These are phyloP conservation scores for Immersiella caudata DNA, from an alignment of 495 filamentous ascomycete genomes.

Conservation along the genomic window DNA sequence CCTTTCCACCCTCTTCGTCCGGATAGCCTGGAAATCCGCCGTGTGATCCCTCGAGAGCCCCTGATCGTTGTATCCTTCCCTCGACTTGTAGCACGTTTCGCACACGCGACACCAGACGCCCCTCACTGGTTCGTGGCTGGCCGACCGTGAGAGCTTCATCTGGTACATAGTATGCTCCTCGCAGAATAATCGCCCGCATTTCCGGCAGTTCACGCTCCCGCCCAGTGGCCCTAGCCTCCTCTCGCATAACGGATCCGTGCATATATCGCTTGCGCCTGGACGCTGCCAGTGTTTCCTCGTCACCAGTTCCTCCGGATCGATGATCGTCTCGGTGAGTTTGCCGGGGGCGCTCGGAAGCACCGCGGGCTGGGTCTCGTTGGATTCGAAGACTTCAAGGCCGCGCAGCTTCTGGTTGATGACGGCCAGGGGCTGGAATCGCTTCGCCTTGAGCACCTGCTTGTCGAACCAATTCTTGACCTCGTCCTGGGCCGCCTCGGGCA, in stretches of 20 bases:
- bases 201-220: constrained; percentile 87
- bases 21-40: constrained; percentile 62
- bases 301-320: constrained; percentile 87
- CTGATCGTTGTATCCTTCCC: constrained; percentile 94
- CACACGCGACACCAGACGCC: constrained; percentile 95
- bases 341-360: constrained; percentile 34
- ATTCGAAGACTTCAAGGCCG: constrained; percentile 95
- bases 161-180: constrained; percentile 99
- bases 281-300: constrained; percentile 88
- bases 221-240: constrained; percentile 74
- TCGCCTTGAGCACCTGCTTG: constrained; percentile 92
- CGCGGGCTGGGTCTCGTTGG: constrained; percentile 65
- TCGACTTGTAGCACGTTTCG: constrained; percentile 96
- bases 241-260: constrained; percentile 85
- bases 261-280: constrained; percentile 69
- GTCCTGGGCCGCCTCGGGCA: constrained; percentile 92
- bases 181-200: constrained; percentile 91
- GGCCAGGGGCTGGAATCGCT: constrained; percentile 90
- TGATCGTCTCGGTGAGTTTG: constrained; percentile 42
- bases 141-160: constrained; percentile 92
- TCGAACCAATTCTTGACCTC: constrained; percentile 99
- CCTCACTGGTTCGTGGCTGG: constrained; percentile 87
- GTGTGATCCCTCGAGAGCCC: constrained; percentile 73
- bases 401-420: constrained; percentile 89
- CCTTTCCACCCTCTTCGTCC: constrained; percentile 80